Percentiles rank a stretch among this genome's conserved stretches.
These are phyloP conservation scores for Trametes cingulata DNA, from an alignment of 768 basidiomycete species.

Conservation along the genomic window DNA sequence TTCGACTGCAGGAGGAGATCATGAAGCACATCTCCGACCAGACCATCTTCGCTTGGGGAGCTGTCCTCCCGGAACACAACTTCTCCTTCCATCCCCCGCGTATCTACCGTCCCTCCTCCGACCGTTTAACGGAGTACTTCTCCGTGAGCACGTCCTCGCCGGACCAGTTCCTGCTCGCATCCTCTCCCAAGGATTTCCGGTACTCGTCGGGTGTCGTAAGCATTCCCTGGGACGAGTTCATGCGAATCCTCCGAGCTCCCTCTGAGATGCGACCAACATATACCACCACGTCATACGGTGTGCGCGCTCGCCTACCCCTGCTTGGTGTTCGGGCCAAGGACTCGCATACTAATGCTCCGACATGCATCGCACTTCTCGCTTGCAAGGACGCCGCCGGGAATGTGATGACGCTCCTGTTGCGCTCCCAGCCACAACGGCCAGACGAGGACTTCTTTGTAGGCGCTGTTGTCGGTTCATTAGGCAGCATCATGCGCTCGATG, in stretches of 20 bases:
- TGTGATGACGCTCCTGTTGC: background rate
- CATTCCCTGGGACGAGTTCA: background rate
- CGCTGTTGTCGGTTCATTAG: background rate
- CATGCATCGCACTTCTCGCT: slow-evolving; percentile 5
- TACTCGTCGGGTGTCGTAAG: background rate
- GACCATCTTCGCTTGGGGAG: slow-evolving; percentile 17
- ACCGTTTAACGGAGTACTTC: background rate
- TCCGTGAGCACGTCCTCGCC: background rate
- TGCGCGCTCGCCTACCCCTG: slow-evolving; percentile 4
- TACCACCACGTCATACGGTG: slow-evolving; percentile 8
- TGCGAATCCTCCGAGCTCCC: background rate
- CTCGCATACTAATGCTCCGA: background rate
- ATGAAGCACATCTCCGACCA: slow-evolving; percentile 14
- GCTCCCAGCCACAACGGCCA: background rate
- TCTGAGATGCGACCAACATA: background rate
- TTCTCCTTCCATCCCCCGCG: background rate
- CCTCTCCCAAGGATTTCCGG: slow-evolving; percentile 3
- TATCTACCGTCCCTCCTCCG: background rate
- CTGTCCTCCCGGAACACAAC: background rate
- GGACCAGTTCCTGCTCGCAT: slow-evolving; percentile 4
- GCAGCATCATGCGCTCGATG: background rate
- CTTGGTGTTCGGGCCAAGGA: background rate
- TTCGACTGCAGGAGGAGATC: slow-evolving; percentile 15
- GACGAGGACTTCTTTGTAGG: slow-evolving; percentile 1
- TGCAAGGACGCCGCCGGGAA: background rate